Evolutionary conservation across 495 filamentous ascomycete genomes (phyloP).

Genomic region (Paragyromitra xinjiangensis): DNA sequence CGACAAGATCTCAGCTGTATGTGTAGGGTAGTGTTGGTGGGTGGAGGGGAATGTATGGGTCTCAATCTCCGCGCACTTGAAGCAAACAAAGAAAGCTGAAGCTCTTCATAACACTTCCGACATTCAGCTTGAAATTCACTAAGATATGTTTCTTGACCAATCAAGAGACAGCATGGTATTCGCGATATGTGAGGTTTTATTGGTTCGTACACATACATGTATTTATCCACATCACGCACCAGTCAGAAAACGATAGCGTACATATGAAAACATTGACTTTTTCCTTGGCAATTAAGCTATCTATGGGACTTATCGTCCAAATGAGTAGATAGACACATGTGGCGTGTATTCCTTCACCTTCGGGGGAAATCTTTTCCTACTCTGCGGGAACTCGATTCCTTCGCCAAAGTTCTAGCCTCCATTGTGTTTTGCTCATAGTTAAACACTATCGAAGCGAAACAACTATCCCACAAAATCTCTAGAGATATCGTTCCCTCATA

Average conservation of each 20-base stretch:
- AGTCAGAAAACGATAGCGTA: not conserved
- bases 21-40: not conserved
- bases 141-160: not conserved
- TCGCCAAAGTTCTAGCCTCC: no score
- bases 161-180: no score
- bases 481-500: no score
- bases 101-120: not conserved
- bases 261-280: not conserved
- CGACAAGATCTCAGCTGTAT: not conserved
- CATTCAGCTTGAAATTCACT: not conserved
- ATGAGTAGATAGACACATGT: no score
- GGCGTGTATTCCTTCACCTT: no score
- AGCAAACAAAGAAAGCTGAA: slow-evolving; percentile 12
- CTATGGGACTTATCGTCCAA: not conserved
- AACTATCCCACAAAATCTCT: no score
- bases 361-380: no score
- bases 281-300: not conserved
- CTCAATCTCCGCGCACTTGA: not conserved
- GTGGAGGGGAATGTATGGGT: no score
- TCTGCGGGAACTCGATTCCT: no score
- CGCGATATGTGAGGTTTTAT: no score
- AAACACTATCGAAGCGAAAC: no score
- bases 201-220: not conserved
- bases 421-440: no score
- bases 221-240: not conserved